A percentile compares a stretch with the other conserved stretches of the same genome.
These are phyloP conservation scores for Penicillium turbatum DNA, from an alignment of 495 filamentous ascomycete species.

Conservation along the genomic window DNA sequence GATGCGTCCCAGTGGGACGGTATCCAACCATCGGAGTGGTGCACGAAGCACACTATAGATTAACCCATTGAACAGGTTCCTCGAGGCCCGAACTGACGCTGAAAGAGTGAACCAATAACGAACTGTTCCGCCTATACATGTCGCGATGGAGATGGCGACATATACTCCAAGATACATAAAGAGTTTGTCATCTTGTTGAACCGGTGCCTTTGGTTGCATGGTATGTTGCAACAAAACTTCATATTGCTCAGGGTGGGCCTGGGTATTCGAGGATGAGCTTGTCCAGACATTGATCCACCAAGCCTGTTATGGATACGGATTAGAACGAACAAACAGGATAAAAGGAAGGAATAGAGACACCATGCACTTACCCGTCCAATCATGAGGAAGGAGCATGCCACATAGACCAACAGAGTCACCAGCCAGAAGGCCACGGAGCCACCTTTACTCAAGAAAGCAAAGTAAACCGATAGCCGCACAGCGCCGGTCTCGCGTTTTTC, in stretches of 20 bases:
- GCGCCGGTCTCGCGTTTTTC: constrained; percentile 64
- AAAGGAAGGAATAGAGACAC: background rate
- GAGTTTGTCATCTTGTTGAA: constrained; percentile 27
- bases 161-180: constrained; percentile 67
- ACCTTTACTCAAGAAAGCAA: constrained; percentile 63
- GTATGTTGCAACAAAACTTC: constrained; percentile 18
- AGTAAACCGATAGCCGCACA: constrained; percentile 59
- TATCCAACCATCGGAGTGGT: constrained; percentile 75
- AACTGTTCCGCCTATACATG: constrained; percentile 53
- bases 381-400: constrained; percentile 25
- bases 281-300: constrained; percentile 76
- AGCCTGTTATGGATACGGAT: constrained; percentile 33
- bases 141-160: constrained; percentile 52
- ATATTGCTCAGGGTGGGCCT: constrained; percentile 21
- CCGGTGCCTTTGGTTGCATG: constrained; percentile 7
- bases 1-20: constrained; percentile 71
- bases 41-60: constrained; percentile 63
- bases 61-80: constrained; percentile 59
- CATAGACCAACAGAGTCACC: constrained; percentile 11
- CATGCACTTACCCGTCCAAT: constrained; percentile 29
- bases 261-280: constrained; percentile 13
- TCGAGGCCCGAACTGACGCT: constrained; percentile 54
- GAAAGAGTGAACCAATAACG: constrained; percentile 56
- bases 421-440: constrained; percentile 37
- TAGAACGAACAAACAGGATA: background rate